Percentiles rank a stretch among this genome's conserved stretches.
These are phyloP conservation scores for Eleusine indica DNA, from an alignment of 176 grass and related monocot species.

Conservation along the genomic window DNA sequence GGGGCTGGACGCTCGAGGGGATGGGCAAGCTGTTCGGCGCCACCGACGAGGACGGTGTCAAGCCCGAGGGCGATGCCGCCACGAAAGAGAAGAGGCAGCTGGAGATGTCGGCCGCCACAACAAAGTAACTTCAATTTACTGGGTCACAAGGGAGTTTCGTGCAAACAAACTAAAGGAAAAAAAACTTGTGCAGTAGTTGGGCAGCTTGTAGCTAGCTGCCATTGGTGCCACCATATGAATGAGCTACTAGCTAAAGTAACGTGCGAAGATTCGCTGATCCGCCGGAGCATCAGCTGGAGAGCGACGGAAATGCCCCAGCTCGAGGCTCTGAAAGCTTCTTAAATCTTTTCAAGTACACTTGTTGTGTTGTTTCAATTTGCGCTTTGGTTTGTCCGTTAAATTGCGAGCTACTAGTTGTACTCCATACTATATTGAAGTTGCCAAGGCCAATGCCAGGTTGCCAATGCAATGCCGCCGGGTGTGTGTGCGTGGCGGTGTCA, in stretches of 20 bases:
- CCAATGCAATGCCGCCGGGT: not conserved
- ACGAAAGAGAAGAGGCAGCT: constrained; percentile 43
- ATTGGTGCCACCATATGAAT: constrained; percentile 22
- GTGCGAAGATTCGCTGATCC: constrained; percentile 58
- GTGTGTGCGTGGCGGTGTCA: not conserved
- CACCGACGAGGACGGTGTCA: not conserved
- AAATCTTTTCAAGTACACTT: constrained; percentile 21
- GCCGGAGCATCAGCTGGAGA: constrained; percentile 28
- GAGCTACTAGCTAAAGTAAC: constrained; percentile 25
- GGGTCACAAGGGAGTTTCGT: not conserved
- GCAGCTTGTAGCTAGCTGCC: constrained; percentile 38
- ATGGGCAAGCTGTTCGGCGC: constrained; percentile 69
- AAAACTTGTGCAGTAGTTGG: constrained; percentile 15
- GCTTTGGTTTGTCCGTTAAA: constrained; percentile 27
- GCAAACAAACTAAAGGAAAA: not conserved
- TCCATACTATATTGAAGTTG: constrained; percentile 11
- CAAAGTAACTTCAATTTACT: constrained; percentile 37
- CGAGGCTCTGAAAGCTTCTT: constrained; percentile 30
- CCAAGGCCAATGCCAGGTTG: not conserved
- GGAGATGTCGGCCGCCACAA: constrained; percentile 50
- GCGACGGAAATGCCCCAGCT: constrained; percentile 43
- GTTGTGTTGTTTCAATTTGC: not conserved
- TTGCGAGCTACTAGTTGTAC: constrained; percentile 5
- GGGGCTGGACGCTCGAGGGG: constrained; percentile 64
- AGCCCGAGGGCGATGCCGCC: not conserved